Conservation (phyloP, 1,284 basidiomycete genomes). For the Fistulinella cinereoalba region DNA sequence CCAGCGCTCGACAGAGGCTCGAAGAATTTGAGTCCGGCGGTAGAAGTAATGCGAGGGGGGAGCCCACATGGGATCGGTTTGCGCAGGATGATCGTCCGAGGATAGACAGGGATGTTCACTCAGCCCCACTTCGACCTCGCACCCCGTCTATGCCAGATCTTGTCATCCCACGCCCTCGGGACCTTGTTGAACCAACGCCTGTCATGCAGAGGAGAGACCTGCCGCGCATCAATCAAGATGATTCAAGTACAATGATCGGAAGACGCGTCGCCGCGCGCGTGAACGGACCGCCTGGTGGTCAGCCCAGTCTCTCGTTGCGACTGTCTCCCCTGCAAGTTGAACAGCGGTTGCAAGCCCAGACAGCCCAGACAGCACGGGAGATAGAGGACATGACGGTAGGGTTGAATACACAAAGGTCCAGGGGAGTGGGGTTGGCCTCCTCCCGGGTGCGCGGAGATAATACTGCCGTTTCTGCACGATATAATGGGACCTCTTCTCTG, state of each 20-base stretch:
- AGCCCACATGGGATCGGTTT: conserved; percentile 20
- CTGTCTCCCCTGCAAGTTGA: conserved; percentile 27
- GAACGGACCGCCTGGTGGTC: conserved; percentile 26
- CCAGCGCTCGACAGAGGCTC: conserved; percentile 32
- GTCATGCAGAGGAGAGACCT: conserved; percentile 18
- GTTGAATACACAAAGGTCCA: conserved; percentile 20
- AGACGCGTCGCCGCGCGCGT: conserved; percentile 50
- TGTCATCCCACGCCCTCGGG: conserved; percentile 20
- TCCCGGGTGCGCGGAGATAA: conserved; percentile 13
- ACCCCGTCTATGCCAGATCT: conserved; percentile 33
- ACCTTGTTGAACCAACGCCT: conserved; percentile 13
- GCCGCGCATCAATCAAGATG: conserved; percentile 29
- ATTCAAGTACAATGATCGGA: conserved; percentile 46
- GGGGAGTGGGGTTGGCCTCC: conserved; percentile 23
- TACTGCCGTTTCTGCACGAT: background rate
- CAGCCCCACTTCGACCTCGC: conserved; percentile 18
- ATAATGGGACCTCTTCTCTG: background rate
- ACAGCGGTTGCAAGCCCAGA: conserved; percentile 29
- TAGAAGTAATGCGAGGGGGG: conserved; percentile 15
- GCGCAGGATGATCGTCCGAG: conserved; percentile 17
- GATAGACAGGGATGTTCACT: conserved; percentile 12
- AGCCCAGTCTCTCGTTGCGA: conserved; percentile 16
- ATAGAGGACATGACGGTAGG: conserved; percentile 32
- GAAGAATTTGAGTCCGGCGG: conserved; percentile 30
- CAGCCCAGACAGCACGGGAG: conserved; percentile 35